These are phyloP conservation scores for Colletotrichum scovillei DNA, from an alignment of 2,329 filamentous ascomycete species.

Conservation along the genomic window DNA sequence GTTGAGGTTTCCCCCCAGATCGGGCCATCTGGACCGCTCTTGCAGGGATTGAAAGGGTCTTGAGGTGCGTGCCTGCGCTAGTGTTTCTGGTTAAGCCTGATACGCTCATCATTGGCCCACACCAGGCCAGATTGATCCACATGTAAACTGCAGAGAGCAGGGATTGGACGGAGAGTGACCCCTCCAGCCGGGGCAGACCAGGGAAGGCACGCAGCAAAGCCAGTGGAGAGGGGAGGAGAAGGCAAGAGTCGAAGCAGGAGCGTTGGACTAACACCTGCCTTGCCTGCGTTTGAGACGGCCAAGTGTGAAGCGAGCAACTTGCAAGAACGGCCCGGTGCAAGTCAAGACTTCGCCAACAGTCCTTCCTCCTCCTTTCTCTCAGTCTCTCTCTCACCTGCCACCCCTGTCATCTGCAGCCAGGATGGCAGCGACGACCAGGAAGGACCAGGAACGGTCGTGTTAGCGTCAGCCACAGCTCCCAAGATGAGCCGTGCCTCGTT, in stretches of 20 bases:
- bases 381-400: not conserved
- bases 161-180: constrained; percentile 4
- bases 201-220: too few species aligned
- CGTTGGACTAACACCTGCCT: constrained; percentile 1
- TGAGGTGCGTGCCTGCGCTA: constrained; percentile 36
- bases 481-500: constrained; percentile 11
- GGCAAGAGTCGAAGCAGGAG: constrained; percentile 19
- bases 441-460: constrained; percentile 11
- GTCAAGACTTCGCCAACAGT: not conserved
- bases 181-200: not conserved
- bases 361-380: too few species aligned
- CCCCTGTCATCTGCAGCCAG: not conserved
- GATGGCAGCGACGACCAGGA: not conserved
- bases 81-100: constrained; percentile 37
- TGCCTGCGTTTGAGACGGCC: not conserved
- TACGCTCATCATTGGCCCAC: constrained; percentile 8
- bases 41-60: constrained; percentile 20
- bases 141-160: not conserved
- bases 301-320: constrained; percentile 5
- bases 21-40: constrained; percentile 30
- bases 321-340: not conserved
- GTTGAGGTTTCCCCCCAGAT: constrained; percentile 16
- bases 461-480: constrained; percentile 14
- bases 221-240: not conserved
- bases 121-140: not conserved